A percentile compares a stretch with the other conserved stretches of the same genome.
Evolutionary conservation across 345 rosid species (phyloP).

Genomic region (Citrus australasica): DNA sequence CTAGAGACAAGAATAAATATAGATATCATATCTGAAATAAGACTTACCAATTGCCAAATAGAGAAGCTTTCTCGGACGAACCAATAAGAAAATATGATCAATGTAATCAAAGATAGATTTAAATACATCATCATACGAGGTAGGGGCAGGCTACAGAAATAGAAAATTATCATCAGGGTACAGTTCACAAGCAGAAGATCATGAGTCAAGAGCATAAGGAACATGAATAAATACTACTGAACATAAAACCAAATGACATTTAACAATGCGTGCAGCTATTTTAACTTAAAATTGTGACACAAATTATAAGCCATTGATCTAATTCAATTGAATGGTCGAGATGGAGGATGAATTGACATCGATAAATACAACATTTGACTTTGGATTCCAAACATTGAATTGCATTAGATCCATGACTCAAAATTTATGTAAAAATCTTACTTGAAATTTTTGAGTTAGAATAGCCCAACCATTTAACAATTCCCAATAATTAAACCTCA

Average conservation of each 20-base stretch:
- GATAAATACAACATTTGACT: no score
- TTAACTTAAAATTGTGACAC: no score
- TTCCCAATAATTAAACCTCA: background rate
- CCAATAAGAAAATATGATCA: conserved; percentile 82
- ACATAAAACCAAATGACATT: background rate
- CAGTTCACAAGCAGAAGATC: background rate
- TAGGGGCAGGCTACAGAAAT: conserved; percentile 75
- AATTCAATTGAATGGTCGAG: no score
- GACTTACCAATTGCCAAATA: conserved; percentile 88
- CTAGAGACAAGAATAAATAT: background rate
- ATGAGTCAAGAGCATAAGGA: background rate
- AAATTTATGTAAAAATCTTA: no score
- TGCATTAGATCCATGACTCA: no score
- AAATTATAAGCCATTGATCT: no score
- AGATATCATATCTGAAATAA: conserved; percentile 6
- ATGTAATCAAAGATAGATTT: conserved; percentile 81
- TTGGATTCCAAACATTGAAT: no score
- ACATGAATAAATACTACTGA: background rate
- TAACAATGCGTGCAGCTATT: background rate
- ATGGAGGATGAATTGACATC: no score
- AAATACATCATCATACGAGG: conserved; percentile 91
- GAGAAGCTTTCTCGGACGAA: conserved; percentile 96
- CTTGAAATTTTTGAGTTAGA: no score
- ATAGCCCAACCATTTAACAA: no score
- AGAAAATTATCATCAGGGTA: background rate